Base-by-base conservation (phyloP, 1,284 basidiomycete species). In the Apiotrichum porosum region DNA sequence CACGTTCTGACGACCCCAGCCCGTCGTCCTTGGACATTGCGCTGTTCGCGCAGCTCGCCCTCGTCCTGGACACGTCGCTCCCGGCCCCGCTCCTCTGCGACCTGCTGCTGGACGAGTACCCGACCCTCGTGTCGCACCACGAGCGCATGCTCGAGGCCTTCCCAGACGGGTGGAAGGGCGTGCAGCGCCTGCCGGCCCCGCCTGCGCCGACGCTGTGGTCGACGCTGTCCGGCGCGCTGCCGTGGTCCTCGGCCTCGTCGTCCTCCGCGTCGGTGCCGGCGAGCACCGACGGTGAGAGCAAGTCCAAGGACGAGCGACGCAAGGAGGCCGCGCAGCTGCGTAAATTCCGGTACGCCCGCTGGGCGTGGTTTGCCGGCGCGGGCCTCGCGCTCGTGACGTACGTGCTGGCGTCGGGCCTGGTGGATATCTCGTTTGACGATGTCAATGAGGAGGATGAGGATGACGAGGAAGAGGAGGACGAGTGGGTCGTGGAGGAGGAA, bases 31-130 rank as follows among this genome's bases (percentile, higher is more conserved):
- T 69, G 15, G 74, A 75, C 43, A 52, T 72, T 1, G 53, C 54
- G 19, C 66, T 75, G 19, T 72, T 68, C 36, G 52, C 74, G 9
- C 65, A 72, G 23, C 60, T 74, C n/a, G 57, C 72, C 4, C 62
- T 74, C 41, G 47, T 71, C 18, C 63, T 75, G 37, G 57, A 62
- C 17, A 61, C 68, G 9, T 47, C 52, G 1, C 61, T 70, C n/a
- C 72, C 74, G 1, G 68, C 66, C 18, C 56, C 67, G 0, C 55
- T 74, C 14, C 55, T 75, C 24, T 57, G 68, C 10, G 54, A 69
- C 44, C 50, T 69, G 17, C 61, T 75, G 38, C 55, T 58, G 15
- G 31, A 41, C n/a, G 45, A 48, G 9, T 68, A 67, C 51, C 66
- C 68, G 5, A 38, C 56, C 9, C 54, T 73, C 15, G 51, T 63